Conservation (phyloP, 2,329 filamentous ascomycete genomes). For the Aspergillus carbonarius region DNA sequence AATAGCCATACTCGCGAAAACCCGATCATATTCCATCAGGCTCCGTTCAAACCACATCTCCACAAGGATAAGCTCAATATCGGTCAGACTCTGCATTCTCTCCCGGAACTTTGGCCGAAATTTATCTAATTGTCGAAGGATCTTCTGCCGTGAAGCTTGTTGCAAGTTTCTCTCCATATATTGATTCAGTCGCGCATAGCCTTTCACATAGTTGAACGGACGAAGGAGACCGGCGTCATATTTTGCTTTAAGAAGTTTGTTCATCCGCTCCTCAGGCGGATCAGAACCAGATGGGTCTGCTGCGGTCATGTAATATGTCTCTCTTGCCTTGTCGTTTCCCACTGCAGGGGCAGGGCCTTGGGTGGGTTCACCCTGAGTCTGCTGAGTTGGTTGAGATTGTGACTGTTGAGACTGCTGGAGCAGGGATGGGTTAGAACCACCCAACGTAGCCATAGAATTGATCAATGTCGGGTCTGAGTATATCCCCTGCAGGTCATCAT, state of each 20-base stretch:
- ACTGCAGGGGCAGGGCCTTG: conserved; percentile 62
- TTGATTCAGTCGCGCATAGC: conserved; percentile 81
- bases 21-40: conserved; percentile 95
- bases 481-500: conserved; percentile 63
- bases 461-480: conserved; percentile 60
- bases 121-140: conserved; percentile 83
- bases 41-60: conserved; percentile 99
- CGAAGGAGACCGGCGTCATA: conserved; percentile 92
- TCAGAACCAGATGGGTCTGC: conserved; percentile 87
- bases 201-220: conserved; percentile 98
- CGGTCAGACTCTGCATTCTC: conserved; percentile 86
- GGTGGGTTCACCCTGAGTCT: conserved; percentile 52
- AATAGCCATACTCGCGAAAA: conserved; percentile 98
- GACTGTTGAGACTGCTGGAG: conserved; percentile 38
- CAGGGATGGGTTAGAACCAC: conserved; percentile 31
- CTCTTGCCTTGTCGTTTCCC: conserved; percentile 67
- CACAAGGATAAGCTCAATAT: conserved; percentile 90
- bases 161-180: conserved; percentile 92
- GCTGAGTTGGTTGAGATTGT: conserved; percentile 31
- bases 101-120: conserved; percentile 96
- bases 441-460: conserved; percentile 43
- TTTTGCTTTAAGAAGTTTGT: conserved; percentile 89
- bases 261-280: conserved; percentile 91
- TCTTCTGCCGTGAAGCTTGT: conserved; percentile 80
- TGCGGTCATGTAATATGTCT: conserved; percentile 92